A percentile compares a stretch with the other conserved stretches of the same genome.
Conservation (phyloP, 139 green algal species). For the Pycnococcus provasolii region DNA sequence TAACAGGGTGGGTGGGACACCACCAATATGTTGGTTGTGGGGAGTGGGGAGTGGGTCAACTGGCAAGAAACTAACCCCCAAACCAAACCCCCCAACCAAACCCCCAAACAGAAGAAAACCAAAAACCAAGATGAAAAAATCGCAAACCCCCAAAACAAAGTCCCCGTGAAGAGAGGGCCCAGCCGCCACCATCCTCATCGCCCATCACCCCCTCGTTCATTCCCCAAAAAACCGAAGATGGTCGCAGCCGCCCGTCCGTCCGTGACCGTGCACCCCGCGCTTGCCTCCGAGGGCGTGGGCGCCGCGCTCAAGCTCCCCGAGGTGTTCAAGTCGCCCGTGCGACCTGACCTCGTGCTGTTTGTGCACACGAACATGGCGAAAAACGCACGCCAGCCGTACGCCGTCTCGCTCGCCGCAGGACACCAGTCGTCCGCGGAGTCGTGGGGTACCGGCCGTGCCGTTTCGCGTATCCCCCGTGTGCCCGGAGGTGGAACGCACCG, state of each 20-base stretch:
- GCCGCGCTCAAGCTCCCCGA: slow-evolving; percentile 67
- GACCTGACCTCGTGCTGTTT: slow-evolving; percentile 71
- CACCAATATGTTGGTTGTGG: too few relatives aligned
- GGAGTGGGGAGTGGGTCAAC: too few relatives aligned
- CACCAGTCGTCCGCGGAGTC: slow-evolving; percentile 96
- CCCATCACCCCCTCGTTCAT: background rate
- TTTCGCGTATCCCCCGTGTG: slow-evolving; percentile 99
- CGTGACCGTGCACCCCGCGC: slow-evolving; percentile 67
- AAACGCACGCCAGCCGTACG: slow-evolving; percentile 95
- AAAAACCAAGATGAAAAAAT: too few relatives aligned
- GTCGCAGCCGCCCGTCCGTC: slow-evolving; percentile 51
- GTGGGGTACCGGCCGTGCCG: slow-evolving; percentile 95
- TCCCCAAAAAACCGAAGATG: background rate
- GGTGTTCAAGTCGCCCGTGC: slow-evolving; percentile 82
- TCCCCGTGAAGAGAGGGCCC: too few relatives aligned
- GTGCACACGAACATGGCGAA: slow-evolving; percentile 91
- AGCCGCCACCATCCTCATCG: too few relatives aligned
- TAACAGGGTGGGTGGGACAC: too few relatives aligned
- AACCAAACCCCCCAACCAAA: too few relatives aligned
- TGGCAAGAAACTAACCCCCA: too few relatives aligned
- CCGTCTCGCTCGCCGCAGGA: slow-evolving; percentile 79
- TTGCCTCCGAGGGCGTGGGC: slow-evolving; percentile 41
- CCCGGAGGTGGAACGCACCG: slow-evolving; percentile 90
- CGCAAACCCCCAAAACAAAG: too few relatives aligned
- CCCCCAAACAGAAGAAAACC: too few relatives aligned